phyloP scores from a whole-genome alignment of 2,329 filamentous ascomycete species.

The Hypocrella siamensis region DNA sequence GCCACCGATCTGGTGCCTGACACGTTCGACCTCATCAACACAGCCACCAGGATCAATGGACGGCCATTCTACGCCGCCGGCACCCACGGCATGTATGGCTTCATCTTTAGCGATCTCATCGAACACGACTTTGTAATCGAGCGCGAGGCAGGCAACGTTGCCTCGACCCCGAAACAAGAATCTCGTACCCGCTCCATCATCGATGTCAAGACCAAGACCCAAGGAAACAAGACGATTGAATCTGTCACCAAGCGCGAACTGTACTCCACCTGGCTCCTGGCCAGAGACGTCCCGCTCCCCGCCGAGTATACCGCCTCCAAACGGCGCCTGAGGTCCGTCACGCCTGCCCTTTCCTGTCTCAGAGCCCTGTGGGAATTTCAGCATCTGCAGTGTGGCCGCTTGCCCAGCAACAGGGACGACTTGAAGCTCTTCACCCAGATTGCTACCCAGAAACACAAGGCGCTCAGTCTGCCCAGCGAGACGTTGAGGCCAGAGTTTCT shows the following conservation, averaged over 20 bases:
- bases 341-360: constrained; percentile 69
- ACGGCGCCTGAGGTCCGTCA: constrained; percentile 59
- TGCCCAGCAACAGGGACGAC: constrained; percentile 46
- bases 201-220: constrained; percentile 52
- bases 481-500: constrained; percentile 58
- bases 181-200: constrained; percentile 64
- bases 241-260: constrained; percentile 82
- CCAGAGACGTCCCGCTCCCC: constrained; percentile 59
- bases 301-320: constrained; percentile 51
- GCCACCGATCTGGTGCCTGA: constrained; percentile 73
- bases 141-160: constrained; percentile 63
- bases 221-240: constrained; percentile 56
- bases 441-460: constrained; percentile 62
- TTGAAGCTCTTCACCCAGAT: constrained; percentile 62
- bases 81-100: constrained; percentile 83
- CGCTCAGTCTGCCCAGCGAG: constrained; percentile 52
- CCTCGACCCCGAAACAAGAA: constrained; percentile 50
- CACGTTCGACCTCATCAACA: constrained; percentile 67
- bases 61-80: constrained; percentile 80
- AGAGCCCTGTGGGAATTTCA: constrained; percentile 79
- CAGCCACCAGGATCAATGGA: constrained; percentile 61
- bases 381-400: constrained; percentile 33
- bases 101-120: constrained; percentile 86
- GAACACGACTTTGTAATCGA: constrained; percentile 82
- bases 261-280: constrained; percentile 79